Evolutionary conservation across 805 yeast species (phyloP), one percentile per base, ranked within the genome.

Genomic region (Wickerhamiella australiensis): DNA sequence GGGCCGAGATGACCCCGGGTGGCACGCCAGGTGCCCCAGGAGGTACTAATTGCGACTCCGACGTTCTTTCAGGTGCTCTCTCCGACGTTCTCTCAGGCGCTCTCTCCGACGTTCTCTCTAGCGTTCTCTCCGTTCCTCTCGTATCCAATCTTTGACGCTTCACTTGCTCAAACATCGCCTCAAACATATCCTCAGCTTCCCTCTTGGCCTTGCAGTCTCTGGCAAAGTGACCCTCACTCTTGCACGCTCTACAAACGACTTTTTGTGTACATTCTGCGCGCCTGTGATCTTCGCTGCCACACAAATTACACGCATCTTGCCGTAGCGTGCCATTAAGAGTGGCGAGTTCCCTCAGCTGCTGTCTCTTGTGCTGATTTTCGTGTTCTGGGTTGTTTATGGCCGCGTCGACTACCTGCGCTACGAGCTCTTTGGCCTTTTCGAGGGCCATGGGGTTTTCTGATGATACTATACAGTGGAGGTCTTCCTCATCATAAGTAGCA

Each of bases 341-440:
- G 0, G 99, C 99, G 58, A 92, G 72, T 60, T 90, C 95, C 55
- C 95, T 75, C 52, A 92, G 72, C 65, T 92, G 99, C 41, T 82
- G 85, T 52, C 96, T 72, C 60, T 92, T 92, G 62, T 85, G 72
- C 54, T 86, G 95, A 64, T 90, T 92, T 62, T 85, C 94, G 1
- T 95, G 96, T 54, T 83, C 90, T 1, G 98, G 98, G 0, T 94
- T 79, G 17, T 79, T 73, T 1, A 88, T 83, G 0, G 96, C 96
- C 54, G 80, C 82, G 49, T 83, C 78, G 13, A 94, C 78, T 47
- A 92, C 78, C 50, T 76, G 77, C 57, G 85, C 78, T 49, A 94
- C 80, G 15, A 82, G 74, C 54, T 75, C 74, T 31, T 84, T 73
- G 9, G 95, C 98, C 52, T 75, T 76, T 27, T 78, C 77, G 12